phyloP scores from a whole-genome alignment of 2,329 filamentous ascomycete species.

The Westerdykella sp. region DNA sequence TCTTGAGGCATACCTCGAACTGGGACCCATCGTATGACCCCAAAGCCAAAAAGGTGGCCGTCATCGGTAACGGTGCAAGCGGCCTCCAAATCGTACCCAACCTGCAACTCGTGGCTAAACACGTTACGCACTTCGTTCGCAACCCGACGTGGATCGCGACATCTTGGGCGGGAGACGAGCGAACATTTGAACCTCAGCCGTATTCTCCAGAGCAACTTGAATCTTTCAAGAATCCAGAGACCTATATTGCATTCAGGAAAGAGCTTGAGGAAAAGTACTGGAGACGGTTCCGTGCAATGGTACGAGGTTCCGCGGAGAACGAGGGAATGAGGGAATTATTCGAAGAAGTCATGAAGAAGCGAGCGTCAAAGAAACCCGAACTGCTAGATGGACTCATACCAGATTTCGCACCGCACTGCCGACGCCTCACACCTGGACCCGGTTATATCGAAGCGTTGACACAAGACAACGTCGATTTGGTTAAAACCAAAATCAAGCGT shows the following conservation, averaged over 20 bases:
- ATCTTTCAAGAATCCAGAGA: no score
- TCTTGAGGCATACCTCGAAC: constrained; percentile 25
- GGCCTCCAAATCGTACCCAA: constrained; percentile 46
- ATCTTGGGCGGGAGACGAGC: no score
- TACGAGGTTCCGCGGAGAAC: constrained; percentile 35
- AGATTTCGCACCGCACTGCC: constrained; percentile 30
- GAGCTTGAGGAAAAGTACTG: no score
- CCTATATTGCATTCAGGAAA: no score
- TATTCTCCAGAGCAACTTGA: no score
- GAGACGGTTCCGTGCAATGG: constrained; percentile 38
- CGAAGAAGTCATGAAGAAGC: constrained; percentile 34
- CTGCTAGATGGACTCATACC: constrained; percentile 40
- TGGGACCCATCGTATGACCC: constrained; percentile 44
- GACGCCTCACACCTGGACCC: constrained; percentile 32
- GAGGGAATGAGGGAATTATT: constrained; percentile 26
- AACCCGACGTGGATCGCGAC: no score
- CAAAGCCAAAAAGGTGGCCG: constrained; percentile 51
- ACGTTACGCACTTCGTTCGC: no score
- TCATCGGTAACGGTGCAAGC: constrained; percentile 60
- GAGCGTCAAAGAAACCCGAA: constrained; percentile 37
- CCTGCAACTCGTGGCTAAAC: no score
- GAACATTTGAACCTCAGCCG: no score
- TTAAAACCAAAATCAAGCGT: constrained; percentile 35
- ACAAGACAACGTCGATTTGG: constrained; percentile 38
- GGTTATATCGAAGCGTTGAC: constrained; percentile 39